Evolutionary conservation across 805 yeast species (phyloP), one percentile per base, ranked within the genome.

Genomic region (Zygosaccharomyces bailii): DNA sequence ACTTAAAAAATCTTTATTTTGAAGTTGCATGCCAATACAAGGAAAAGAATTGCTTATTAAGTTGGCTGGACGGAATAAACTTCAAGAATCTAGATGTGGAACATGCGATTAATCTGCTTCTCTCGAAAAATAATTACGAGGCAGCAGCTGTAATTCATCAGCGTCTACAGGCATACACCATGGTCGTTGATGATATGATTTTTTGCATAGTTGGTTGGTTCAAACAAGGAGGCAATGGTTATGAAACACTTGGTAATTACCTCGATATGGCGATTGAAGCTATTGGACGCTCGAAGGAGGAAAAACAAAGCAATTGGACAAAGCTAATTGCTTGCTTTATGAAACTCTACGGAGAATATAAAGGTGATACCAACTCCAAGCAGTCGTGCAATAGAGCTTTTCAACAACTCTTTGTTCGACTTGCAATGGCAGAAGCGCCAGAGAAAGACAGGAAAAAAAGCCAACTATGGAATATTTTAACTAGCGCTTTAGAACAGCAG

Each of bases 381-480:
- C 39, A 41, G 29, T 39, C 41, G 5, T 53, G 53, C 33, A 54
- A 49, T 24, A 42, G 34, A 23, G 42, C 53, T 9, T 17, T 61
- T 8, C 57, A 57, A 37, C 42, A 41, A 17, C 41, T 57, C 2
- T 60, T 59, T 37, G 43, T 58, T 4, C 47, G 50, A 20, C 42
- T 62, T 14, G 54, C 62, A 9, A 43, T 51, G 2, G 36, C 49
- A 11, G 58, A 52, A 11, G 20, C 37, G 20, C 52, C 52, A 0
- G 50, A 52, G 8, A 52, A 51, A 17, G 48, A 49, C 7, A 53
- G 56, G 10, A 27, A 36, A 6, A 19, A 34, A n/a, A 52, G 59
- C 14, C 74, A 82, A 1, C 77, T 86, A 48, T 63, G 79, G 42
- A 65, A 68, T 13, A 79, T 84, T 2, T 73, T 84, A 51, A 73